Conservation (phyloP, 1,139 yeast species). For the Suhomyces panamericanus region DNA sequence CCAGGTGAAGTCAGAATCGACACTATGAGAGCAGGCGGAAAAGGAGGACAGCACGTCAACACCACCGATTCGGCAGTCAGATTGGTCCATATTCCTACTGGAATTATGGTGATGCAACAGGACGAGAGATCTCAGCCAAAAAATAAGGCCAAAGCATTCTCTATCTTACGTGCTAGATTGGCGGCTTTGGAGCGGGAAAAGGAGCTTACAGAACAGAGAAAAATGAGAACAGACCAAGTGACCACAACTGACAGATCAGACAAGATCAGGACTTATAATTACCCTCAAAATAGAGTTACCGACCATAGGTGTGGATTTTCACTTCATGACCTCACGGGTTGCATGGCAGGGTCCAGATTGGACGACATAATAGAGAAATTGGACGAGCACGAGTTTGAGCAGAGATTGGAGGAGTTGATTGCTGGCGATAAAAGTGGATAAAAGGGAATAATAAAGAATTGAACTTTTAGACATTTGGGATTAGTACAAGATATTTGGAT, state of each 20-base stretch:
- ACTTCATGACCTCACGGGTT: slow-evolving; percentile 75
- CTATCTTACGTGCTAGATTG: slow-evolving; percentile 74
- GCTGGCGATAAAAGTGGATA: slow-evolving; percentile 9
- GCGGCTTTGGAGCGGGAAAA: slow-evolving; percentile 78
- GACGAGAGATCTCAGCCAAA: slow-evolving; percentile 95
- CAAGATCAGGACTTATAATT: slow-evolving; percentile 90
- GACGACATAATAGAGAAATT: slow-evolving; percentile 44
- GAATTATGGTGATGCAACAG: slow-evolving; percentile 85
- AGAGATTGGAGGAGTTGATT: slow-evolving; percentile 22
- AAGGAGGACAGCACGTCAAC: slow-evolving; percentile 98
- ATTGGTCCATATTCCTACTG: slow-evolving; percentile 88
- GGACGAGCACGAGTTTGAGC: slow-evolving; percentile 25
- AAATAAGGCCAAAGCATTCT: slow-evolving; percentile 92
- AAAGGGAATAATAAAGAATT: too few relatives aligned
- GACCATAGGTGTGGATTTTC: slow-evolving; percentile 89
- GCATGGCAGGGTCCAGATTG: slow-evolving; percentile 70
- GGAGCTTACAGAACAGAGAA: slow-evolving; percentile 63
- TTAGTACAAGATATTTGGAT: too few relatives aligned
- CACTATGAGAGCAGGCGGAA: slow-evolving; percentile 95
- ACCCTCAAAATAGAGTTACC: slow-evolving; percentile 87
- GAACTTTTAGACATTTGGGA: not conserved
- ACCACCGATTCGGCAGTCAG: slow-evolving; percentile 98
- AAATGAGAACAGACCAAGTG: slow-evolving; percentile 78
- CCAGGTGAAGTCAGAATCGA: slow-evolving; percentile 91
- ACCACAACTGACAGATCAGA: slow-evolving; percentile 88